A percentile compares a stretch with the other conserved stretches of the same genome.
Conservation (phyloP, 257 asterid genomes). For the Penstemon newberryi region DNA sequence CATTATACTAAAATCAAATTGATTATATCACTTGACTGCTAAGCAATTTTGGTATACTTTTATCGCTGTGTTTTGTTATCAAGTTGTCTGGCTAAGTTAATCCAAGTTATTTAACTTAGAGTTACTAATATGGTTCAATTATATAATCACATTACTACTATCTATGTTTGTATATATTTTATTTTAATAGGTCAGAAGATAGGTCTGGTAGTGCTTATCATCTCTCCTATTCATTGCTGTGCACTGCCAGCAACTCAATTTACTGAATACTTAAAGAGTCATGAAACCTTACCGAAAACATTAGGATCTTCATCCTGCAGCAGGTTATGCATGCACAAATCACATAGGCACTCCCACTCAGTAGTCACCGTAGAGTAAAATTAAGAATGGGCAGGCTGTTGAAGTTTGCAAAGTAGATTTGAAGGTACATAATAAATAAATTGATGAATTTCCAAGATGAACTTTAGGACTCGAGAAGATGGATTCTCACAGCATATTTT, state of each 20-base stretch:
- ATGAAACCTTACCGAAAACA: slow-evolving; percentile 1
- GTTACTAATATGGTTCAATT: too few relatives aligned
- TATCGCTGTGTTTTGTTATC: too few relatives aligned
- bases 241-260: slow-evolving; percentile 15
- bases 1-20: not conserved
- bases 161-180: not conserved
- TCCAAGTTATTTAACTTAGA: too few relatives aligned
- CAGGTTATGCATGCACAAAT: not conserved
- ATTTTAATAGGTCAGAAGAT: slow-evolving; percentile 2
- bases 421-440: slow-evolving; percentile 9
- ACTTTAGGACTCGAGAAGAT: slow-evolving; percentile 15
- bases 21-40: slow-evolving; percentile 14
- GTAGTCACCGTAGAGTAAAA: slow-evolving; percentile 10
- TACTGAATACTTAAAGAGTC: not conserved
- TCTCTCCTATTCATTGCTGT: not conserved
- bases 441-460: slow-evolving; percentile 15
- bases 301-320: slow-evolving; percentile 1
- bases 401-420: not conserved
- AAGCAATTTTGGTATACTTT: not conserved
- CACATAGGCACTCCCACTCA: not conserved
- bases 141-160: too few relatives aligned
- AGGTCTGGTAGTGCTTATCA: not conserved
- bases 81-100: too few relatives aligned
- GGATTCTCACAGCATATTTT: slow-evolving; percentile 8
- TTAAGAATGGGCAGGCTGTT: not conserved